Evolutionary conservation across 225 moss, liverwort and hornwort genomes (phyloP).

Genomic region (Antitrichia curtipendula): DNA sequence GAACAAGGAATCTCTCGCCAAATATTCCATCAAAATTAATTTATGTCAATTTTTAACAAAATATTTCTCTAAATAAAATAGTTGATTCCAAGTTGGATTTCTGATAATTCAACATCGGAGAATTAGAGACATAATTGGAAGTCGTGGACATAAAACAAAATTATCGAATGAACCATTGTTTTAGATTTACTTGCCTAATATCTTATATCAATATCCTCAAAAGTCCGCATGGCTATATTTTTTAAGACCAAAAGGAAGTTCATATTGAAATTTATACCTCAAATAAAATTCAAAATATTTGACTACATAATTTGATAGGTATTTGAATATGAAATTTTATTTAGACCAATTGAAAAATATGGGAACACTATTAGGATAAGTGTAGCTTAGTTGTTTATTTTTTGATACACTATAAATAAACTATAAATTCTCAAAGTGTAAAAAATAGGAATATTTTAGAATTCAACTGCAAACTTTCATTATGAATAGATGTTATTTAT

Average conservation of each 20-base stretch:
- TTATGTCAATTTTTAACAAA: not conserved
- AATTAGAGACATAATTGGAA: not conserved
- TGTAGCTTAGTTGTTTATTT: too few relatives aligned
- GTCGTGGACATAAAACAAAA: not conserved
- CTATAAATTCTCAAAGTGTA: too few relatives aligned
- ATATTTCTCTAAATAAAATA: not conserved
- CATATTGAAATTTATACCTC: not conserved
- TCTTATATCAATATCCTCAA: not conserved
- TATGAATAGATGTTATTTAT: not conserved
- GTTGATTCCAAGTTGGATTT: accelerated
- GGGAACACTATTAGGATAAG: too few relatives aligned
- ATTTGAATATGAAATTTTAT: not conserved
- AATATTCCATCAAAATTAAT: not conserved
- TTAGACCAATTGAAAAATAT: not conserved
- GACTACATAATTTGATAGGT: not conserved
- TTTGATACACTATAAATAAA: not conserved
- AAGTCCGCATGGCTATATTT: too few relatives aligned
- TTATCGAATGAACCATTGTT: not conserved
- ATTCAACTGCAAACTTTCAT: not conserved
- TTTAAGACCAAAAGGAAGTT: too few relatives aligned
- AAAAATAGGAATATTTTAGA: not conserved
- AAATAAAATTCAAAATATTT: not conserved
- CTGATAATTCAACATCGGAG: not conserved
- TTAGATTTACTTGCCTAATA: too few relatives aligned
- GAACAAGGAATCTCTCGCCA: not conserved